A percentile compares a stretch with the other conserved stretches of the same genome.
These are phyloP conservation scores for Calonectria pauciramosa DNA, from an alignment of 2,329 filamentous ascomycete species.

Conservation along the genomic window DNA sequence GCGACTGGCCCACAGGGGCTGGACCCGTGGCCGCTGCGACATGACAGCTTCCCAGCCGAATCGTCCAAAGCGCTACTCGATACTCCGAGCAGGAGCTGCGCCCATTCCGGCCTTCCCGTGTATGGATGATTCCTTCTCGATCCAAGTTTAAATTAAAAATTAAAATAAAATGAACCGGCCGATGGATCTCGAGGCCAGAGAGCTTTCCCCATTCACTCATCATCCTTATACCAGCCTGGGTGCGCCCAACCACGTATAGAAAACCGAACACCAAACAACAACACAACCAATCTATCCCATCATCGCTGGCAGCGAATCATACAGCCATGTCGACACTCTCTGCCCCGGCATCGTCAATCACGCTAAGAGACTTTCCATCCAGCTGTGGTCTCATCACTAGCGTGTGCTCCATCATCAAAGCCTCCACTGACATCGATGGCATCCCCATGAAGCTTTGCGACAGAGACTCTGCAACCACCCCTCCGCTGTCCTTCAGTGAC, in stretches of 20 bases:
- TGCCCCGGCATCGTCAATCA: conserved; percentile 12
- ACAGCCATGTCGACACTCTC: conserved; percentile 16
- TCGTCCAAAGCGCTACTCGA: not conserved
- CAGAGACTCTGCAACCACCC: not conserved
- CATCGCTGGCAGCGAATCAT: not conserved
- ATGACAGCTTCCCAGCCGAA: not conserved
- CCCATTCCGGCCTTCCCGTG: not conserved
- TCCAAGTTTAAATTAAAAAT: not conserved
- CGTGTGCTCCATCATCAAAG: conserved; percentile 10
- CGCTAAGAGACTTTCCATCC: not conserved
- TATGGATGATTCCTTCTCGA: not conserved
- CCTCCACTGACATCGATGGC: conserved; percentile 11
- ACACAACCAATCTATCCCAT: not conserved
- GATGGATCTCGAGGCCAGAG: not conserved
- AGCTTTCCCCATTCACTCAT: not conserved
- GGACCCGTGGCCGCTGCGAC: not conserved
- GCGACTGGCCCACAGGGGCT: not conserved
- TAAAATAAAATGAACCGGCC: not conserved
- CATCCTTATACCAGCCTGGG: not conserved
- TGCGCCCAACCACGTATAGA: not conserved
- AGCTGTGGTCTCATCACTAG: conserved; percentile 8
- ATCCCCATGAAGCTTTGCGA: conserved; percentile 3
- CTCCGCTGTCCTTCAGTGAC: not conserved
- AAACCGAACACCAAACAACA: not conserved
- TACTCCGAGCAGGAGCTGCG: not conserved